Percentiles rank a stretch among this genome's conserved stretches.
Conservation (phyloP, 2,329 filamentous ascomycete genomes). For the Apiospora kogelbergensis region DNA sequence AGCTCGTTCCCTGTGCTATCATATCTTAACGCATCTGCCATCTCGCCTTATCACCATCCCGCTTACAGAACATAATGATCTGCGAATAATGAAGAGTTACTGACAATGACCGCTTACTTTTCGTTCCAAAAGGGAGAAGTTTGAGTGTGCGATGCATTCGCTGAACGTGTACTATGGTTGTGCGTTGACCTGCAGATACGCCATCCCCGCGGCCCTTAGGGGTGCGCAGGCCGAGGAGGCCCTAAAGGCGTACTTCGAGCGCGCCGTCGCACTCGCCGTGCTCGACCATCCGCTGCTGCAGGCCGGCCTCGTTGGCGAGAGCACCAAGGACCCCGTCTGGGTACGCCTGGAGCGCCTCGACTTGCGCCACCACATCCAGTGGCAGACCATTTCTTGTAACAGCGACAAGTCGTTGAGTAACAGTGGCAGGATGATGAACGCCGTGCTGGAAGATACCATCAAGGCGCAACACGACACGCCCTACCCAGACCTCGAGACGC, state of each 20-base stretch:
- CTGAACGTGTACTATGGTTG: background rate
- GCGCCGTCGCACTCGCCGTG: conserved; percentile 17
- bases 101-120: background rate
- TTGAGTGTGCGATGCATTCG: conserved; percentile 6
- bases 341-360: conserved; percentile 19
- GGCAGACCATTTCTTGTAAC: conserved; percentile 11
- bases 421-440: background rate
- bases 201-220: background rate
- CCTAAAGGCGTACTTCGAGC: conserved; percentile 12
- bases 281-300: conserved; percentile 22
- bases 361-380: conserved; percentile 19
- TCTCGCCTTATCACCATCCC: no score
- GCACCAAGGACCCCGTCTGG: conserved; percentile 18
- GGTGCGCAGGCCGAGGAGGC: background rate
- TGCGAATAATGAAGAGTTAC: background rate
- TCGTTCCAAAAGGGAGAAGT: conserved; percentile 3
- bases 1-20: background rate
- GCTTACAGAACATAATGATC: no score
- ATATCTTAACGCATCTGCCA: no score
- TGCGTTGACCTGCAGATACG: conserved; percentile 9
- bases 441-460: background rate
- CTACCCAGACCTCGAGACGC: conserved; percentile 22
- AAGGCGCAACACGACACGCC: conserved; percentile 14
- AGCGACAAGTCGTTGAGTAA: background rate
- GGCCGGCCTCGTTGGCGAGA: conserved; percentile 18